Percentiles rank a stretch among this genome's conserved stretches.
Conservation (phyloP, 2,329 filamentous ascomycete genomes). For the Cordyceps cicadae region DNA sequence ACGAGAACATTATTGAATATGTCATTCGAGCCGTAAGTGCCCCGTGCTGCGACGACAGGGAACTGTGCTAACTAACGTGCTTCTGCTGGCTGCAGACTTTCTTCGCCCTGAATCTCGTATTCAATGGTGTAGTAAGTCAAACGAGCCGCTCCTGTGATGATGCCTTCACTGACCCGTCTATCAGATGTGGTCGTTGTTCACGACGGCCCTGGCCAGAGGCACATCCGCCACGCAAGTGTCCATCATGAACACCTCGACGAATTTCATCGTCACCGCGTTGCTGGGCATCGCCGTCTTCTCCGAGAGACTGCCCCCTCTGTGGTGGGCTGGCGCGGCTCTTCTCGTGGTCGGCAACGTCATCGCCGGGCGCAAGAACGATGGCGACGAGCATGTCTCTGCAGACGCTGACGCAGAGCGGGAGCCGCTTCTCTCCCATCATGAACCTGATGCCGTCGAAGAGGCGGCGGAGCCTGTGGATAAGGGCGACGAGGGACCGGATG, state of each 20-base stretch:
- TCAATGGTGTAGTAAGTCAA: slow-evolving; percentile 58
- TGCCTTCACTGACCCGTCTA: slow-evolving; percentile 5
- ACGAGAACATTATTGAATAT: slow-evolving; percentile 38
- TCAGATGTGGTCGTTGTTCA: slow-evolving; percentile 78
- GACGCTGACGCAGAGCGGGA: background rate
- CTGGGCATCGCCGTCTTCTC: slow-evolving; percentile 63
- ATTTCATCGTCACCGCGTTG: slow-evolving; percentile 71
- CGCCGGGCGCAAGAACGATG: slow-evolving; percentile 61
- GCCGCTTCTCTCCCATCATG: background rate
- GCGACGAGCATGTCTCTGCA: slow-evolving; percentile 16
- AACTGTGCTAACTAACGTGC: slow-evolving; percentile 1
- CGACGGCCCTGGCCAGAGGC: slow-evolving; percentile 64
- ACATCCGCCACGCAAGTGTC: slow-evolving; percentile 71
- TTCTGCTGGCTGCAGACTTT: slow-evolving; percentile 51
- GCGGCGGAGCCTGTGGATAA: slow-evolving; percentile 16
- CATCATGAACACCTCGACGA: slow-evolving; percentile 74
- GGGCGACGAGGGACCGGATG: slow-evolving; percentile 26
- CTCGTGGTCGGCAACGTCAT: slow-evolving; percentile 71
- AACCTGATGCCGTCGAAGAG: slow-evolving; percentile 12
- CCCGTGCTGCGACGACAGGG: too few relatives aligned
- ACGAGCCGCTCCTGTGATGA: background rate
- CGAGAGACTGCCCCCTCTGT: slow-evolving; percentile 62
- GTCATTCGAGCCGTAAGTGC: slow-evolving; percentile 40
- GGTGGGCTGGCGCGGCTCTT: slow-evolving; percentile 67
- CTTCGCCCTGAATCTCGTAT: slow-evolving; percentile 65